Evolutionary conservation across 345 rosid species (phyloP).

Genomic region (Pistacia atlantica): DNA sequence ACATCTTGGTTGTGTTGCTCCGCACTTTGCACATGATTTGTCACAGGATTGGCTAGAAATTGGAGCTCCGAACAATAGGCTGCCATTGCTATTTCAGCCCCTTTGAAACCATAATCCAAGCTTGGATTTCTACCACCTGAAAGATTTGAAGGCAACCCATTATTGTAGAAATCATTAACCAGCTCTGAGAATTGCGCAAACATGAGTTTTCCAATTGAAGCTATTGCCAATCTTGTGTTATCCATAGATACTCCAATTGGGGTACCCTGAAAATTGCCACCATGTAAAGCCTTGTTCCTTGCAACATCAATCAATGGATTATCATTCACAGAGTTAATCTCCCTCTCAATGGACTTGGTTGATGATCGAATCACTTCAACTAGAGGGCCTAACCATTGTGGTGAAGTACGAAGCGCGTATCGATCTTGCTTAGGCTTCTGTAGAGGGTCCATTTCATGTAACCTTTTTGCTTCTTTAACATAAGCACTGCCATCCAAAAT

Average conservation of each 20-base stretch:
- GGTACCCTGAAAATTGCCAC: slow-evolving; percentile 72
- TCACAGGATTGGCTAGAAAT: slow-evolving; percentile 64
- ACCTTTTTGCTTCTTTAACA: slow-evolving; percentile 43
- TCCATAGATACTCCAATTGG: slow-evolving; percentile 80
- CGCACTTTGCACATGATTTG: slow-evolving; percentile 67
- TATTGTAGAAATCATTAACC: slow-evolving; percentile 47
- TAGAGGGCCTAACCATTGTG: slow-evolving; percentile 68
- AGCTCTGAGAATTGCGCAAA: slow-evolving; percentile 58
- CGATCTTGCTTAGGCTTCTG: slow-evolving; percentile 65
- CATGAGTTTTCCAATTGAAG: slow-evolving; percentile 68
- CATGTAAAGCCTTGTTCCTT: slow-evolving; percentile 45
- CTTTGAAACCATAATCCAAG: slow-evolving; percentile 49
- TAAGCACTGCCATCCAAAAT: slow-evolving; percentile 60
- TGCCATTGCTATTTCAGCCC: slow-evolving; percentile 50
- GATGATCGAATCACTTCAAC: slow-evolving; percentile 58
- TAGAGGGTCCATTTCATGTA: slow-evolving; percentile 55
- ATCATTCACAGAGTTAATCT: slow-evolving; percentile 66
- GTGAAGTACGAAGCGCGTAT: slow-evolving; percentile 57
- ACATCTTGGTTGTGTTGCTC: slow-evolving; percentile 78
- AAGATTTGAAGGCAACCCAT: slow-evolving; percentile 55
- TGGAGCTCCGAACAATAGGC: slow-evolving; percentile 69
- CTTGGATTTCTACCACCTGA: slow-evolving; percentile 46
- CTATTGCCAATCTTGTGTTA: slow-evolving; percentile 61
- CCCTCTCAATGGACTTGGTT: slow-evolving; percentile 60
- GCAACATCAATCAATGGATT: slow-evolving; percentile 54